phyloP scores from a whole-genome alignment of 2,329 filamentous ascomycete species.

The Fusarium tjaetaba region DNA sequence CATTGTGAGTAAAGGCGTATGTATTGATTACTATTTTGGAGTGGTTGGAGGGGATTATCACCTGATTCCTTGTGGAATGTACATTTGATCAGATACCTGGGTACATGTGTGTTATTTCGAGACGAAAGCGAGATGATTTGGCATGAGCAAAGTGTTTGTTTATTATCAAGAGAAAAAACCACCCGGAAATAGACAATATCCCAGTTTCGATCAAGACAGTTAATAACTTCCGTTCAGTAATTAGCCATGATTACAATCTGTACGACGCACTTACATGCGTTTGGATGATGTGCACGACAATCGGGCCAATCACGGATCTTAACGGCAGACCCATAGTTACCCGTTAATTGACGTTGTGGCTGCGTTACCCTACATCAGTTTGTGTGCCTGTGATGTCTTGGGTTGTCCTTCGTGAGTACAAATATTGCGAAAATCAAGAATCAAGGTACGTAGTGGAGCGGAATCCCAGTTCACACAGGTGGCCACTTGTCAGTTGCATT shows the following conservation, averaged over 20 bases:
- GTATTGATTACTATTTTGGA: not conserved
- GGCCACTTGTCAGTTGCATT: too few species aligned
- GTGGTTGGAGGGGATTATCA: not conserved
- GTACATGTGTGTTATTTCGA: not conserved
- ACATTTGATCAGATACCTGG: not conserved
- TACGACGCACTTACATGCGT: not conserved
- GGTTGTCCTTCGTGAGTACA: not conserved
- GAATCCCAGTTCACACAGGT: not conserved
- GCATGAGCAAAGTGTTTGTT: not conserved
- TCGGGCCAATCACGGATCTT: not conserved
- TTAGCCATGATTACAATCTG: not conserved
- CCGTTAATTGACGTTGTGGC: not conserved
- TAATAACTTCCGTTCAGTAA: not conserved
- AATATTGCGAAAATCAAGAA: not conserved
- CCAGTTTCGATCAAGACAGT: too few species aligned
- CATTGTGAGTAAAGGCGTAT: not conserved
- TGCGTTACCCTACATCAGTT: not conserved
- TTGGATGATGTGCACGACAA: not conserved
- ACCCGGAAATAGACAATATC: not conserved
- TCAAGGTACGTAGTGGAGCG: accelerated
- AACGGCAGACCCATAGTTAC: not conserved
- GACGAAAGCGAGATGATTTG: not conserved
- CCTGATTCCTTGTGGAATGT: not conserved
- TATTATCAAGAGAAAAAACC: not conserved
- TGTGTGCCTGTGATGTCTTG: not conserved